Evolutionary conservation across 192 early-diverging fungal genomes (phyloP).

Genomic region (Lobulomyces angularis): DNA sequence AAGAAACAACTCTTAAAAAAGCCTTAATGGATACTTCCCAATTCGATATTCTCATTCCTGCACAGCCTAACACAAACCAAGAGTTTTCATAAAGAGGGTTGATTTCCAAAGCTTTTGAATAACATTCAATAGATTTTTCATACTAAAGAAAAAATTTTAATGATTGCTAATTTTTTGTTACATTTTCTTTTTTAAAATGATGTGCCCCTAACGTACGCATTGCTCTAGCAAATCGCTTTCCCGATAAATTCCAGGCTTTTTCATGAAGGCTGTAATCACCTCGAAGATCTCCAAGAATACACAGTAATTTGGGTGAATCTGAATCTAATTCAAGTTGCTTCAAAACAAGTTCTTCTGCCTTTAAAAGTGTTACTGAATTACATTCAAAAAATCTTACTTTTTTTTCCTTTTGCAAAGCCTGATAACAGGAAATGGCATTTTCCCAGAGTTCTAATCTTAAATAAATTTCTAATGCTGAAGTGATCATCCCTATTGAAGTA

Average conservation of each 20-base stretch:
- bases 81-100: slow-evolving; percentile 92
- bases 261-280: slow-evolving; percentile 63
- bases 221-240: slow-evolving; percentile 70
- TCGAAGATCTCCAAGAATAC: slow-evolving; percentile 80
- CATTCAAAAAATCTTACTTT: slow-evolving; percentile 13
- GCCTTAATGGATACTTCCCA: slow-evolving; percentile 64
- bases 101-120: slow-evolving; percentile 69
- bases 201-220: slow-evolving; percentile 87
- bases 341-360: slow-evolving; percentile 71
- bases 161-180: slow-evolving; percentile 9
- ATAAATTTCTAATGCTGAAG: slow-evolving; percentile 88
- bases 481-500: slow-evolving; percentile 71
- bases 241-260: slow-evolving; percentile 82
- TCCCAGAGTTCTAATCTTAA: slow-evolving; percentile 95
- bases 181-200: slow-evolving; percentile 54
- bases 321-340: slow-evolving; percentile 52
- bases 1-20: slow-evolving; percentile 56
- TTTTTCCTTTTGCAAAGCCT: slow-evolving; percentile 69
- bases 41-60: slow-evolving; percentile 65
- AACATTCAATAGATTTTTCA: slow-evolving; percentile 53
- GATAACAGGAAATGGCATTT: slow-evolving; percentile 75
- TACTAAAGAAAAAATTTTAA: no score
- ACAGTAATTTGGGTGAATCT: slow-evolving; percentile 71
- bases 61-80: slow-evolving; percentile 95
- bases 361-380: not conserved